A percentile compares a stretch with the other conserved stretches of the same genome.
Evolutionary conservation across 306 rosid genomes (phyloP).

Genomic region (Carpinus viminea): DNA sequence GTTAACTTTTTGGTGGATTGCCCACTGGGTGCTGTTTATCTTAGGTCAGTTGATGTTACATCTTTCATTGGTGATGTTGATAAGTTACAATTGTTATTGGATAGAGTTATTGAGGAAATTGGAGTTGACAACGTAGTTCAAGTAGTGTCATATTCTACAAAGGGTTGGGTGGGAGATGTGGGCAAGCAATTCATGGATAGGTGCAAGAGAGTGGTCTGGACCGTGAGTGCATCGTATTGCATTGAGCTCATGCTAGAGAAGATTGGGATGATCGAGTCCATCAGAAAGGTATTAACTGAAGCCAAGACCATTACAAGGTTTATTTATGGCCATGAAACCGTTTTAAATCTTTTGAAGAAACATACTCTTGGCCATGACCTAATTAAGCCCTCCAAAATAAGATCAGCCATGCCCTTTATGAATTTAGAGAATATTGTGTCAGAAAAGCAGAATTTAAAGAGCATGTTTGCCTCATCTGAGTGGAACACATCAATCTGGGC

Average conservation of each 20-base stretch:
- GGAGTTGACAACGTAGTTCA: constrained; percentile 26
- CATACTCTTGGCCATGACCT: constrained; percentile 21
- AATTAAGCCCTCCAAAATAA: constrained; percentile 26
- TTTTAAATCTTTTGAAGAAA: constrained; percentile 25
- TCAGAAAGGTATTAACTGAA: constrained; percentile 13
- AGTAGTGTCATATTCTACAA: constrained; percentile 21
- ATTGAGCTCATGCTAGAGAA: constrained; percentile 29
- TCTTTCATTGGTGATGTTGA: constrained; percentile 1
- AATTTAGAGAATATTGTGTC: constrained; percentile 25
- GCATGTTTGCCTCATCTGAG: constrained; percentile 25
- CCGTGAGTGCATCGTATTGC: constrained; percentile 32
- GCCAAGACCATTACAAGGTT: constrained; percentile 27
- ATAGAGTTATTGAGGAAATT: constrained; percentile 16
- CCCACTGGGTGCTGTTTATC: constrained; percentile 29
- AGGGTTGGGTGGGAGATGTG: constrained; percentile 25
- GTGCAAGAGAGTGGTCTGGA: constrained; percentile 28
- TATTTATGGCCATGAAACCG: constrained; percentile 18
- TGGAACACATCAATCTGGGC: constrained; percentile 29
- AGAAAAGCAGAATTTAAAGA: constrained; percentile 9
- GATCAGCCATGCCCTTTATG: constrained; percentile 24
- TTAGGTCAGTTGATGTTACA: constrained; percentile 20
- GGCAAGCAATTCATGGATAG: constrained; percentile 19
- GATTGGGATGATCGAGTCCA: constrained; percentile 16
- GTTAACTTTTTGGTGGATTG: constrained; percentile 32
- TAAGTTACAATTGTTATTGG: constrained; percentile 10